Base-by-base conservation (phyloP, 805 yeast species). In the Ogataea henricii region DNA sequence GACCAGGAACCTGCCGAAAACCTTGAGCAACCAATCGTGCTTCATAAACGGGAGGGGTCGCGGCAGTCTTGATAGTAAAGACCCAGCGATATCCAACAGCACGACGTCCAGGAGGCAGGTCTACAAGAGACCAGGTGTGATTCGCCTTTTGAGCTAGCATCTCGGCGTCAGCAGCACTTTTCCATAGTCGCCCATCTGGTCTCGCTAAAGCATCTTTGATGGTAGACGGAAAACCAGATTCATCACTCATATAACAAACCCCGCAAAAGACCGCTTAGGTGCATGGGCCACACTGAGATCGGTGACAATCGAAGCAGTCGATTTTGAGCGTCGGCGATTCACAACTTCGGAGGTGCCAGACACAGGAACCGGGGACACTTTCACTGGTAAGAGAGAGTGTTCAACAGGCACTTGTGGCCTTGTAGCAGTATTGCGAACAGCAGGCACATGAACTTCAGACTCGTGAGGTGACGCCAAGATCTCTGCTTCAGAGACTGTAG, bases 11-110 rank as follows among this genome's bases (percentile, higher is more conserved):
- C 14, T 32, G 38, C 5, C 37, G 27, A 16, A 41, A 41, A 13
- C 45, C 45, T 22, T 32, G 39, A 41, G 45, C 38, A 27, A 41
- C 45, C 27, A 41, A 14, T 13, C 45, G 29, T 3, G 45, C 39
- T 6, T 41, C 33, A 30, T 33, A 16, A 14, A 21, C 17, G 3
- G 35, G 29, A 27, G 29, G 27, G n/a, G 26, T 6, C 4, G 35
- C 6, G 18, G 37, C 21, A 20, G 23, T 20, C 36, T 40, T 40
- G 27, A 18, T 4, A 10, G 44, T 21, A 18, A 40, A 40, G 16
- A 30, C 36, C 37, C 44, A 40, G 12, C 37, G 35, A 20, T 37
- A 40, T 12, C 44, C 44, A 40, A 40, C 18, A 30, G 44, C 36
- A 14, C 36, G 34, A n/a, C 36, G 44, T 22, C 37, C 29, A 12